Conservation (phyloP, 2,329 filamentous ascomycete species). For the Akanthomyces dipterigenus region DNA sequence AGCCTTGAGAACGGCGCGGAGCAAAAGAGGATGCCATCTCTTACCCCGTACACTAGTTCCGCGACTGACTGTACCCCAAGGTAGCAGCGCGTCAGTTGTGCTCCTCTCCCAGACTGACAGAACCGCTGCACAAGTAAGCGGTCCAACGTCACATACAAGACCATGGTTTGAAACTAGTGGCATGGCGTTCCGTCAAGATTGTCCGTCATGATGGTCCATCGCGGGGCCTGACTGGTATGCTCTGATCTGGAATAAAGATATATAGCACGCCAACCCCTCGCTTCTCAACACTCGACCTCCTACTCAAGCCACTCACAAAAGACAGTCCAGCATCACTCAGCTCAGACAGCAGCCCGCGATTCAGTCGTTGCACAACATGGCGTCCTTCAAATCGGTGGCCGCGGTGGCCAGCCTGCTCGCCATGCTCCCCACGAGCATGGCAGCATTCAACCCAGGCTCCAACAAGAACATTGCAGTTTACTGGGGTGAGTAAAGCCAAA, state of each 20-base stretch:
- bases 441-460: conserved; percentile 39
- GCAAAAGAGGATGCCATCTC: background rate
- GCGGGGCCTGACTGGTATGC: background rate
- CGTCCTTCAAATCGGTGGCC: conserved; percentile 9
- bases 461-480: conserved; percentile 55
- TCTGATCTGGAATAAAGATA: background rate
- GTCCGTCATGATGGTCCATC: background rate
- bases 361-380: background rate
- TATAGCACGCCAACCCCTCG: background rate
- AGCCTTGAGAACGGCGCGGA: background rate
- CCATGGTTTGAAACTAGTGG: background rate
- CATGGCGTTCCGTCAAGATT: background rate
- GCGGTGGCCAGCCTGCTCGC: conserved; percentile 18
- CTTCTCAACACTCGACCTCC: background rate
- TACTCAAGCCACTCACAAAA: background rate
- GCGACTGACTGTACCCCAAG: background rate
- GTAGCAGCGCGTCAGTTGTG: background rate
- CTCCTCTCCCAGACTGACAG: background rate
- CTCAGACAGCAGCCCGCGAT: background rate
- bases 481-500: conserved; percentile 44
- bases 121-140: background rate
- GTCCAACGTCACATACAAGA: conserved; percentile 10
- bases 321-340: background rate
- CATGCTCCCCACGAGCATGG: conserved; percentile 25
- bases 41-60: too few species aligned